These are phyloP conservation scores for Fusarium pseudonygamai DNA, from an alignment of 2,329 filamentous ascomycete genomes.

Conservation along the genomic window DNA sequence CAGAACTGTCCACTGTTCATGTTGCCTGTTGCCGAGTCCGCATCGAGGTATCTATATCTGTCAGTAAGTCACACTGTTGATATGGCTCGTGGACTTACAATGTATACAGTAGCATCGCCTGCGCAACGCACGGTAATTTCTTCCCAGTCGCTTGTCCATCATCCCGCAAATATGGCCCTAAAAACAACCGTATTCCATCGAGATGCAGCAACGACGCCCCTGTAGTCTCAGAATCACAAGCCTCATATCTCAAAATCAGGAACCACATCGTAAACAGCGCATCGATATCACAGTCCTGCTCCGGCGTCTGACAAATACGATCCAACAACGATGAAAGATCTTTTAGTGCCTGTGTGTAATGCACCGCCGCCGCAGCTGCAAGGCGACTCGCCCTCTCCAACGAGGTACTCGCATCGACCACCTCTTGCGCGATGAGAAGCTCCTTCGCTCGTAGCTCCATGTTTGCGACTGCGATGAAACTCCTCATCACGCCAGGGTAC, in stretches of 20 bases:
- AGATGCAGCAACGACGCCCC: slow-evolving; percentile 29
- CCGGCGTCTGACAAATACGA: slow-evolving; percentile 17
- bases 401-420: accelerated
- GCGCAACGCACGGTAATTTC: slow-evolving; percentile 25
- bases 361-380: slow-evolving; percentile 7
- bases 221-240: slow-evolving; percentile 25
- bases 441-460: slow-evolving; percentile 33
- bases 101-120: slow-evolving; percentile 32
- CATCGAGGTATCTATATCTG: slow-evolving; percentile 21
- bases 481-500: slow-evolving; percentile 37
- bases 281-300: slow-evolving; percentile 17
- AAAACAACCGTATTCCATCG: slow-evolving; percentile 29
- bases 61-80: accelerated
- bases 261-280: slow-evolving; percentile 40
- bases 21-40: slow-evolving; percentile 29
- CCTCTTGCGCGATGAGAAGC: slow-evolving; percentile 4
- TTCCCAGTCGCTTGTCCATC: not conserved
- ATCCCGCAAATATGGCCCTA: slow-evolving; percentile 23
- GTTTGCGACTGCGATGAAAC: slow-evolving; percentile 32
- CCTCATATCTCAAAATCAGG: slow-evolving; percentile 30
- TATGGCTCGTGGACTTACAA: not conserved
- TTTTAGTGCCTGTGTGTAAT: slow-evolving; percentile 30
- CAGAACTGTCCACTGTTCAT: slow-evolving; percentile 28
- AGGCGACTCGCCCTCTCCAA: slow-evolving; percentile 14
- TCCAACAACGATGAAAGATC: slow-evolving; percentile 31